Conservation (phyloP, 345 rosid species). For the Cardamine resedifolia region DNA sequence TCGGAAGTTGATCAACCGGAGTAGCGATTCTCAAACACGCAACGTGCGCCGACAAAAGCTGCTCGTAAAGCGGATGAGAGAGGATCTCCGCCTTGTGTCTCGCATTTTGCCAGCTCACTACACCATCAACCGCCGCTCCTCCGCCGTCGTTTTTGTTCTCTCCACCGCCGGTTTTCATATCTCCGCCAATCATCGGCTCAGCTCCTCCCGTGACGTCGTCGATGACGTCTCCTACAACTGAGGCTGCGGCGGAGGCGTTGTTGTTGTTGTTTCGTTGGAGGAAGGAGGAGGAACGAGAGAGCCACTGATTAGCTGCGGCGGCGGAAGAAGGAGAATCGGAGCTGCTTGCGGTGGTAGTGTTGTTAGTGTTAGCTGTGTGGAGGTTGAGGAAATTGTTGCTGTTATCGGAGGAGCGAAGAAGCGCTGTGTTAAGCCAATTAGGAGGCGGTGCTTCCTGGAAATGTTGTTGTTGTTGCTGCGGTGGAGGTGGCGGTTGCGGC, state of each 20-base stretch:
- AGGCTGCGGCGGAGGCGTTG: slow-evolving; percentile 50
- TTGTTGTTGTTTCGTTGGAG: slow-evolving; percentile 58
- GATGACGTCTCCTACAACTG: slow-evolving; percentile 55
- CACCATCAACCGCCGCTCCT: slow-evolving; percentile 51
- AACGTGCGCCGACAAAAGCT: slow-evolving; percentile 88
- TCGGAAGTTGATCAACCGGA: slow-evolving; percentile 92
- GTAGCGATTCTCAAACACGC: slow-evolving; percentile 89
- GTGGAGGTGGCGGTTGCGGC: slow-evolving; percentile 39
- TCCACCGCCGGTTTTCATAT: slow-evolving; percentile 12
- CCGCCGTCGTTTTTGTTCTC: slow-evolving; percentile 42
- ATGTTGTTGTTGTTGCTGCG: slow-evolving; percentile 45
- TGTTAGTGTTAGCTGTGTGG: slow-evolving; percentile 48
- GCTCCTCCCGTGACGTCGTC: slow-evolving; percentile 51
- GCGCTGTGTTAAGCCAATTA: slow-evolving; percentile 89
- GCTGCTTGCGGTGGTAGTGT: slow-evolving; percentile 39
- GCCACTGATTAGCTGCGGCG: slow-evolving; percentile 60
- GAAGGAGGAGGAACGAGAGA: slow-evolving; percentile 62
- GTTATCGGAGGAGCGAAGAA: slow-evolving; percentile 59
- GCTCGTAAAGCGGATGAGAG: slow-evolving; percentile 86
- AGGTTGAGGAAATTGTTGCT: slow-evolving; percentile 69
- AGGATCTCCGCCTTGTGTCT: slow-evolving; percentile 84
- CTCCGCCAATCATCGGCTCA: slow-evolving; percentile 51
- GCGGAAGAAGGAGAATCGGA: slow-evolving; percentile 48
- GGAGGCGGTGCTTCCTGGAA: slow-evolving; percentile 56
- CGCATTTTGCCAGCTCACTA: slow-evolving; percentile 83